Percentiles rank a stretch among this genome's conserved stretches.
Evolutionary conservation across 371 early-diverging fungal genomes (phyloP).

Genomic region (Mucor saturninus): DNA sequence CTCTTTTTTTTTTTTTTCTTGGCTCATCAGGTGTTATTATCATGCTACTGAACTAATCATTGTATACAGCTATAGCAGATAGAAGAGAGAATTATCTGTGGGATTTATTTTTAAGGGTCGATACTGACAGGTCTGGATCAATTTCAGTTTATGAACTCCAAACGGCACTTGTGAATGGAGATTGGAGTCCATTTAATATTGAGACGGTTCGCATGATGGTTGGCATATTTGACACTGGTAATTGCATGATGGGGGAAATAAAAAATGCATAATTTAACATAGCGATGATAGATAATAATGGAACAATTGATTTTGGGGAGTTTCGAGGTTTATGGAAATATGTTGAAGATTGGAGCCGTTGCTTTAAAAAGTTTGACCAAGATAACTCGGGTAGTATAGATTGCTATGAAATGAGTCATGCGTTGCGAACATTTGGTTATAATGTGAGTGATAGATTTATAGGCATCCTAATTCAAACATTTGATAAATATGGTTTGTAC

Average conservation of each 20-base stretch:
- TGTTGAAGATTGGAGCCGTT: constrained; percentile 76
- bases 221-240: constrained; percentile 72
- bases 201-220: constrained; percentile 67
- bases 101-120: constrained; percentile 76
- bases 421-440: constrained; percentile 79
- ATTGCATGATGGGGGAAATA: neutral
- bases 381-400: constrained; percentile 83
- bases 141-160: constrained; percentile 58
- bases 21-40: neutral
- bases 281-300: constrained; percentile 74
- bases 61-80: constrained; percentile 17
- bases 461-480: constrained; percentile 66
- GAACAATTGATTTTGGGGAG: constrained; percentile 92
- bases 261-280: too few species aligned
- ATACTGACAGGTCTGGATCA: constrained; percentile 51
- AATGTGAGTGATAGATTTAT: constrained; percentile 64
- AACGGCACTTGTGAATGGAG: constrained; percentile 68
- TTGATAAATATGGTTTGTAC: constrained; percentile 66
- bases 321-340: constrained; percentile 82
- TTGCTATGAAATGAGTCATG: constrained; percentile 70
- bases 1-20: neutral
- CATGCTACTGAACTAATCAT: neutral
- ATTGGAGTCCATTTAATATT: constrained; percentile 64
- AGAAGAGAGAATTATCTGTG: constrained; percentile 54
- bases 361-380: constrained; percentile 79